Evolutionary conservation across 495 filamentous ascomycete species (phyloP).

Genomic region (Chaetomidium leptoderma): DNA sequence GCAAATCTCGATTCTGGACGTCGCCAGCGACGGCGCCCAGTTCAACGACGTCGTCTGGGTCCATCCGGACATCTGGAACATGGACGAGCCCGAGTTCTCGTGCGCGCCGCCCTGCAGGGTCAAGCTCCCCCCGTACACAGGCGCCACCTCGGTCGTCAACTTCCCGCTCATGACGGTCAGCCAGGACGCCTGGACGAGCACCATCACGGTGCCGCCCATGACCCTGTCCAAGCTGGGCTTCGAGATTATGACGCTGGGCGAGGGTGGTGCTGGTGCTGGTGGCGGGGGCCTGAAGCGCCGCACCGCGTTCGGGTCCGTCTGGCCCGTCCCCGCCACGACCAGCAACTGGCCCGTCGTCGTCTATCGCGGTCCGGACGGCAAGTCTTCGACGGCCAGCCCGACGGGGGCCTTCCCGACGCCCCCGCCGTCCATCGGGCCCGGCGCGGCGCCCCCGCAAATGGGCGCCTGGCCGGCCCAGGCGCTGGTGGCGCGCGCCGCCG

Average conservation of each 20-base stretch:
- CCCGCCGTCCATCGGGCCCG: conserved; percentile 3
- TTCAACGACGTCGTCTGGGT: conserved; percentile 23
- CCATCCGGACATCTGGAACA: conserved; percentile 24
- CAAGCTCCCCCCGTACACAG: conserved; percentile 24
- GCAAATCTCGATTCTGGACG: conserved; percentile 25
- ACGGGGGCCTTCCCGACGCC: conserved; percentile 2
- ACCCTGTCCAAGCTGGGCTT: conserved; percentile 17
- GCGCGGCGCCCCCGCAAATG: conserved; percentile 3
- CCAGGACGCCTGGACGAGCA: conserved; percentile 25
- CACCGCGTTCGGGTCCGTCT: background rate
- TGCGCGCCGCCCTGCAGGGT: conserved; percentile 27
- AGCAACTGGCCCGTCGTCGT: background rate
- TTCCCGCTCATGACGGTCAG: conserved; percentile 28
- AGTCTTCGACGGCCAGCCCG: background rate
- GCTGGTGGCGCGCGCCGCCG: background rate
- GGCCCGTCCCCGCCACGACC: conserved; percentile 2
- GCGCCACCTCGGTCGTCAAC: conserved; percentile 26
- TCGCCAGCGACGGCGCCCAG: conserved; percentile 18
- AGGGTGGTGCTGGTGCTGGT: conserved; percentile 1
- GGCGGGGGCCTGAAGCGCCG: background rate
- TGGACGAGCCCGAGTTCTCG: conserved; percentile 24
- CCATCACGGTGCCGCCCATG: conserved; percentile 24
- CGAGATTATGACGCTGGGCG: background rate
- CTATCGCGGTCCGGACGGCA: background rate
- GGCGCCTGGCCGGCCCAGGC: conserved; percentile 1